These are phyloP conservation scores for Holtermanniella nyarrowii DNA, from an alignment of 768 basidiomycete genomes.

Conservation along the genomic window DNA sequence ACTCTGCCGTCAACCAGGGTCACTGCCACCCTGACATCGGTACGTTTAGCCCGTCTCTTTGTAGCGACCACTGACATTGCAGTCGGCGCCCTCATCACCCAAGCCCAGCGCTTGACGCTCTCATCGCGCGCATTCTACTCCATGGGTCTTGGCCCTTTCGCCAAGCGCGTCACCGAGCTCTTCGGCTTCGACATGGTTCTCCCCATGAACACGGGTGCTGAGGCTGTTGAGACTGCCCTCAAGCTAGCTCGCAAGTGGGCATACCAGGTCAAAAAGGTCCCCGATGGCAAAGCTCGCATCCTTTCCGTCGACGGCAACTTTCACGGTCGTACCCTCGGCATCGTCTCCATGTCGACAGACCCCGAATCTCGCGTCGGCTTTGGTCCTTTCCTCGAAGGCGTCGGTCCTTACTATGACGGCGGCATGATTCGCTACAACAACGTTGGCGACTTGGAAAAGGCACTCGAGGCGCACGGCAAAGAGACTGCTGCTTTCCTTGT, in stretches of 20 bases:
- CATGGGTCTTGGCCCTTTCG: slow-evolving; percentile 78
- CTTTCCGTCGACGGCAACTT: slow-evolving; percentile 84
- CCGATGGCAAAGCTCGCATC: slow-evolving; percentile 72
- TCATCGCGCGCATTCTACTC: slow-evolving; percentile 97
- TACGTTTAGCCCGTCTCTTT: slow-evolving; percentile 8
- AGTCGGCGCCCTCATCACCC: slow-evolving; percentile 65
- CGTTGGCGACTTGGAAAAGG: slow-evolving; percentile 68
- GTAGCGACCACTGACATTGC: slow-evolving; percentile 42
- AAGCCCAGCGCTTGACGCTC: slow-evolving; percentile 81
- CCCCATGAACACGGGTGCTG: slow-evolving; percentile 98
- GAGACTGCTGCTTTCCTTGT: slow-evolving; percentile 86
- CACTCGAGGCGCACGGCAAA: slow-evolving; percentile 67
- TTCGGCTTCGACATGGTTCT: slow-evolving; percentile 92
- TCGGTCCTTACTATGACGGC: slow-evolving; percentile 67
- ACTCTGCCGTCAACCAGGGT: slow-evolving; percentile 91
- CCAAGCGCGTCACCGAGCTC: slow-evolving; percentile 66
- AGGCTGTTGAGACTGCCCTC: slow-evolving; percentile 93
- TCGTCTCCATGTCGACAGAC: slow-evolving; percentile 86
- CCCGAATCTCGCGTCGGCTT: slow-evolving; percentile 77
- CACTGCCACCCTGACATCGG: slow-evolving; percentile 35
- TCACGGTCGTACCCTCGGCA: slow-evolving; percentile 83
- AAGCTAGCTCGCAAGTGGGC: slow-evolving; percentile 97
- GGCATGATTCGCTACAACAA: slow-evolving; percentile 74
- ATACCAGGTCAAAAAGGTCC: slow-evolving; percentile 73
- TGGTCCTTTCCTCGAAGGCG: slow-evolving; percentile 76